phyloP scores from a whole-genome alignment of 306 rosid genomes.

The Dryas drummondii region DNA sequence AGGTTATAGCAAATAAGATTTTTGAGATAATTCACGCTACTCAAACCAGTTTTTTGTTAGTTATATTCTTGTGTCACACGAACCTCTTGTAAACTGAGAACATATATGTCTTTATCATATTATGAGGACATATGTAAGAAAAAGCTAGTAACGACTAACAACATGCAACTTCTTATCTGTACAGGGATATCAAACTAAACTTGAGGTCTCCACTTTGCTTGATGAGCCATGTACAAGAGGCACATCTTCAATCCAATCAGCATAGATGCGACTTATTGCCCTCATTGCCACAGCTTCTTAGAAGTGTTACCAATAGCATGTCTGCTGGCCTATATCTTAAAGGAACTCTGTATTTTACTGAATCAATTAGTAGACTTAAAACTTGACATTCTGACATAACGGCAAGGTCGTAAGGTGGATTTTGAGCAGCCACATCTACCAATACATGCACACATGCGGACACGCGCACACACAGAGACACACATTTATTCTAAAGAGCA shows the following conservation, averaged over 20 bases:
- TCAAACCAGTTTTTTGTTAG: no score
- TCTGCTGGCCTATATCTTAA: no score
- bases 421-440: not conserved
- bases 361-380: no score
- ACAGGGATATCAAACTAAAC: not conserved
- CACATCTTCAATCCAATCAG: constrained; percentile 50
- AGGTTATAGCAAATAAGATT: no score
- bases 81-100: not conserved
- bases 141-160: no score
- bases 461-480: not conserved
- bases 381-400: no score
- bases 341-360: no score
- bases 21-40: no score
- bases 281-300: no score
- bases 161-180: not conserved
- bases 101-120: not conserved
- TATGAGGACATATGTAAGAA: no score
- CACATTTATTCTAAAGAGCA: not conserved
- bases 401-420: not conserved
- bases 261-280: constrained; percentile 44
- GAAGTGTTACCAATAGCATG: no score
- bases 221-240: constrained; percentile 8
- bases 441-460: not conserved
- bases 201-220: constrained; percentile 13
- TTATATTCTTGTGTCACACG: not conserved